Base-by-base conservation (phyloP, 176 grass and related monocot species). In the Poa pratensis region DNA sequence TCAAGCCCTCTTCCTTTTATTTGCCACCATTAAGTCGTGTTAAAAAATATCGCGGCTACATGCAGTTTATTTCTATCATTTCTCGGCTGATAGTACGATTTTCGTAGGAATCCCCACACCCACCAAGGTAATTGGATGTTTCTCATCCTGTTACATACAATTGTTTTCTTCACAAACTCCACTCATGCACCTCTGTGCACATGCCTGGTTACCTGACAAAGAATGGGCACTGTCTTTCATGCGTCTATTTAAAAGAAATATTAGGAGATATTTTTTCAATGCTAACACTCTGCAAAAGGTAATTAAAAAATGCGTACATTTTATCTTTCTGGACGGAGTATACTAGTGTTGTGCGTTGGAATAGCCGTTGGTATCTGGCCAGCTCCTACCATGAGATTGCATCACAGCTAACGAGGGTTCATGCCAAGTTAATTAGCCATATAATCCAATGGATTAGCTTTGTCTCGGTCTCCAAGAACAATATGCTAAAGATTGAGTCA, bases 391-490 rank as follows among this genome's bases (percentile, higher is more conserved):
- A 50, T 35, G 37, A 57, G 19, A 35, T 42, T 48, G 26, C 34
- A 70, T 71, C 55, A 27, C 28, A n/a, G 6, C 39, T 72, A 78
- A 42, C 74, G 34, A 84, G 75, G 73, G 18, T 27, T 50, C 62
- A 69, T 50, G 39, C 63, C 20, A 68, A 42, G 24, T 77, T 27
- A 59, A 50, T 49, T 69, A 69, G 13, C 1, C 77, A 80, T 30
- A 1, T 54, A 64, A 65, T 62, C 45, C 65, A 53, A 53, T 15
- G 75, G 19, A 81, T 76, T 18, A 80, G 10, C 16, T 75, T 43
- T 32, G 62, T 32, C 70, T 45, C 72, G 18, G 9, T 27, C 71
- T 82, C 52, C 78, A 86, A 86, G 8, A 61, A 51, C 60, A 57
- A 70, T 63, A 70, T 27, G 60, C 69, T 51, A 39, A 61, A 48